Evolutionary conservation across 2,329 filamentous ascomycete genomes (phyloP).

Genomic region (Trichoderma pleuroti): DNA sequence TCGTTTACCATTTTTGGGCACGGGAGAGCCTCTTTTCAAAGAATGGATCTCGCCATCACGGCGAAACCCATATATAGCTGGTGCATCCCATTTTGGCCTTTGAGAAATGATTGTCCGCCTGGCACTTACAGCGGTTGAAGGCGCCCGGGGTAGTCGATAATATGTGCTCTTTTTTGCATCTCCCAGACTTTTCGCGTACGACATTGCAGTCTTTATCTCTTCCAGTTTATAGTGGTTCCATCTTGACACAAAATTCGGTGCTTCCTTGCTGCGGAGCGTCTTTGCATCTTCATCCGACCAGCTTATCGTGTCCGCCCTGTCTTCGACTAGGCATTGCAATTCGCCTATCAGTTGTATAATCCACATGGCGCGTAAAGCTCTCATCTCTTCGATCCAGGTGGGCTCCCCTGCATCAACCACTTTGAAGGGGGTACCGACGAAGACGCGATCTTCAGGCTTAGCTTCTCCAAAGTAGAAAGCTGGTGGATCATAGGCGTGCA

Average conservation of each 20-base stretch:
- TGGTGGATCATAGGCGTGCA: background rate
- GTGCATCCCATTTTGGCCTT: background rate
- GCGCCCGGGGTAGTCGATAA: background rate
- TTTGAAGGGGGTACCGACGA: background rate
- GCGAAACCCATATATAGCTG: background rate
- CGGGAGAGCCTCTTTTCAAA: background rate
- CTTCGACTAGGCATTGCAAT: background rate
- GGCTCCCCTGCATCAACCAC: slow-evolving; percentile 20
- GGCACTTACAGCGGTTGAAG: background rate
- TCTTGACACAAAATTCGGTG: too few relatives aligned
- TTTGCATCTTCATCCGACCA: slow-evolving; percentile 16
- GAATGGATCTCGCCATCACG: background rate
- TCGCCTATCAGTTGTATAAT: slow-evolving; percentile 22
- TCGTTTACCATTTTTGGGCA: background rate
- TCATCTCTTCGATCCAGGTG: slow-evolving; percentile 26
- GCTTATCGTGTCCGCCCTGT: background rate
- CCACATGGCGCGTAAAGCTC: slow-evolving; percentile 24
- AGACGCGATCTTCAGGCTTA: slow-evolving; percentile 14
- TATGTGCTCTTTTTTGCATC: background rate
- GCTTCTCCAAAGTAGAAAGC: background rate
- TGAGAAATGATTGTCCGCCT: background rate
- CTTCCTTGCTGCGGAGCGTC: background rate
- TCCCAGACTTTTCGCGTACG: background rate
- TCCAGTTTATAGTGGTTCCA: too few relatives aligned
- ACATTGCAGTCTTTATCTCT: background rate